Evolutionary conservation across 83 land plant genomes (phyloP), one percentile per base, ranked within the genome.

Genomic region (Larix sibirica): DNA sequence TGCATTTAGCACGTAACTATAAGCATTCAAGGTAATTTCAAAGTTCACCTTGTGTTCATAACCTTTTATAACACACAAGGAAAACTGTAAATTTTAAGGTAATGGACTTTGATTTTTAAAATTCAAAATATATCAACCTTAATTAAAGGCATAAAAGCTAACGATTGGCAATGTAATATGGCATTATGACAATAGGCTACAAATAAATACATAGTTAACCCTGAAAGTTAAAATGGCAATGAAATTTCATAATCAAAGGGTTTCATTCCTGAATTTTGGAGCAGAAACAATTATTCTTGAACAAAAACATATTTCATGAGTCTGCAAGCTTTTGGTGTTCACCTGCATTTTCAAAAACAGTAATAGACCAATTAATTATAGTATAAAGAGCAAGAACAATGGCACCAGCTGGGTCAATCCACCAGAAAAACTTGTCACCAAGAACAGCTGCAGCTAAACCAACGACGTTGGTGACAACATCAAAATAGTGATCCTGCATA

Each of bases 391-490:
- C 99, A 74, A 97, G 90, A 67, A 88, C 17, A 38, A 97, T 91
- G 21, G 99, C 99, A 21, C 98, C 99, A 59, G 77, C 83, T 58
- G 98, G 98, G 60, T 97, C 98, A 61, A 95, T 95, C 99, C 98
- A 93, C 96, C 95, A 95, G 71, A 76, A 90, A 63, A 85, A 90
- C 73, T 80, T 76, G 69, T 95, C 91, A 16, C 91, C 97, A 58
- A 96, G 91, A 62, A 96, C 70, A 70, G 96, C 97, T 79, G 99
- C 97, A 68, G 87, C 92, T 77, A 95, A 82, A 40, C 98, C 95
- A 3, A 92, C 88, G 8, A 94, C 86, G 83, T 97, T 97, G 69
- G 96, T 97, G 36, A 96, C 81, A 75, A 93, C 93, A 88, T 95
- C 99, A 82, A 96, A 95, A 75, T 86, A 92, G 79, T 96, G 97